Evolutionary conservation across 805 yeast species (phyloP).

Genomic region (Wickerhamomyces sydowiorum): DNA sequence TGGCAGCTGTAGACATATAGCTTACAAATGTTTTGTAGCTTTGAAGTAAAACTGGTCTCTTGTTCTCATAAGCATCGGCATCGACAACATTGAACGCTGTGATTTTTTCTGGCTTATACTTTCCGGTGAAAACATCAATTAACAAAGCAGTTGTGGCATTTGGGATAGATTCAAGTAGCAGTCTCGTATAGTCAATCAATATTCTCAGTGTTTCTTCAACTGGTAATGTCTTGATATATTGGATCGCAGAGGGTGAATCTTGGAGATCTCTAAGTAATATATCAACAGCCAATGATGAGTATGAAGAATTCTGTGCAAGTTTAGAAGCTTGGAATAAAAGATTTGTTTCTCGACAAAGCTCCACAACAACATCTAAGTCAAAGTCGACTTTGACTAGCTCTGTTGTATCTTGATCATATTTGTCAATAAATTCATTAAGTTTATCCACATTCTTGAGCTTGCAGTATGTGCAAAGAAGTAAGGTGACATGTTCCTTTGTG

Average conservation of each 20-base stretch:
- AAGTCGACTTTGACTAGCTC: conserved; percentile 38
- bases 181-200: conserved; percentile 59
- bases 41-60: conserved; percentile 30
- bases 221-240: conserved; percentile 59
- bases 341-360: conserved; percentile 67
- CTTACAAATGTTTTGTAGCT: conserved; percentile 54
- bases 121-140: conserved; percentile 86
- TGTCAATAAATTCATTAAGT: conserved; percentile 50
- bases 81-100: conserved; percentile 1
- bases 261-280: conserved; percentile 63
- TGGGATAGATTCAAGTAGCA: conserved; percentile 62
- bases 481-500: conserved; percentile 74
- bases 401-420: conserved; percentile 28
- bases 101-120: conserved; percentile 46
- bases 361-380: conserved; percentile 63
- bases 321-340: conserved; percentile 61
- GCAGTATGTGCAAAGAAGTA: conserved; percentile 73
- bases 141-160: conserved; percentile 76
- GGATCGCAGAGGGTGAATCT: conserved; percentile 53
- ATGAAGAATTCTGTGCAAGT: conserved; percentile 65
- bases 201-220: conserved; percentile 76
- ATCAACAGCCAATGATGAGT: conserved; percentile 70
- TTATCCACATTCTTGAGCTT: conserved; percentile 61
- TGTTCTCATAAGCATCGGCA: conserved; percentile 2
- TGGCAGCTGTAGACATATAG: conserved; percentile 37